Percentiles rank a stretch among this genome's conserved stretches.
Conservation (phyloP, 495 filamentous ascomycete species). For the Pyrenopolyporus hunteri region DNA sequence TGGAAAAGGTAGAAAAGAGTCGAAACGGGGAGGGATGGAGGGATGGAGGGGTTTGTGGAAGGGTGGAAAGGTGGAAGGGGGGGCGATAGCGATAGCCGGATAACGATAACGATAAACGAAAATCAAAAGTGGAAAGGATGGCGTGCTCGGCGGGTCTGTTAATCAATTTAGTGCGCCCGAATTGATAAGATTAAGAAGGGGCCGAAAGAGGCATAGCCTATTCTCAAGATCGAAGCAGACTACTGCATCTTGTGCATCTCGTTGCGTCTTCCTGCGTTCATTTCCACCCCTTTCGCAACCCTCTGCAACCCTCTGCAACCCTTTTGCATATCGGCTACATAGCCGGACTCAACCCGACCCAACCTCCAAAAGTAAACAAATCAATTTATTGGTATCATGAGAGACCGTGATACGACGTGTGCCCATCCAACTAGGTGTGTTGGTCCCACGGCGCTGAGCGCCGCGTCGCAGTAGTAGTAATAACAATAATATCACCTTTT, state of each 20-base stretch:
- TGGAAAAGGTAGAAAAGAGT: not conserved
- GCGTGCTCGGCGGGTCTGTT: not conserved
- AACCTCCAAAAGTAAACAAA: constrained; percentile 21
- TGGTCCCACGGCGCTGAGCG: constrained; percentile 8
- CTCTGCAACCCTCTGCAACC: not conserved
- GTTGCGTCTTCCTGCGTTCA: constrained; percentile 9
- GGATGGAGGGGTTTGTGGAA: constrained; percentile 16
- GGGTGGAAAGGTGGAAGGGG: not conserved
- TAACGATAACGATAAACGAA: not conserved
- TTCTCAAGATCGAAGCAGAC: constrained; percentile 13
- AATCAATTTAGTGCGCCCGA: not conserved
- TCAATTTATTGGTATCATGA: constrained; percentile 12
- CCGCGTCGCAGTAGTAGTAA: constrained; percentile 29
- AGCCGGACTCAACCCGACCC: constrained; percentile 5
- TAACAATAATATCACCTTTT: constrained; percentile 29
- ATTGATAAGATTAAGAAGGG: constrained; percentile 25
- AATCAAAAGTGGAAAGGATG: not conserved
- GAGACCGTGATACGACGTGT: constrained; percentile 29
- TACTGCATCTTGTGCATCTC: constrained; percentile 38
- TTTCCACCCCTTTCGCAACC: no score
- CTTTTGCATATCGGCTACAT: constrained; percentile 3
- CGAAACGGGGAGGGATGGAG: not conserved
- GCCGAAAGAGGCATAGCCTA: constrained; percentile 8
- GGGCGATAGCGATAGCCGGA: not conserved
- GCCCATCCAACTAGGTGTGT: constrained; percentile 23